Evolutionary conservation across 805 yeast species (phyloP), one percentile per base, ranked within the genome.

Genomic region (Kuraishia hungarica): DNA sequence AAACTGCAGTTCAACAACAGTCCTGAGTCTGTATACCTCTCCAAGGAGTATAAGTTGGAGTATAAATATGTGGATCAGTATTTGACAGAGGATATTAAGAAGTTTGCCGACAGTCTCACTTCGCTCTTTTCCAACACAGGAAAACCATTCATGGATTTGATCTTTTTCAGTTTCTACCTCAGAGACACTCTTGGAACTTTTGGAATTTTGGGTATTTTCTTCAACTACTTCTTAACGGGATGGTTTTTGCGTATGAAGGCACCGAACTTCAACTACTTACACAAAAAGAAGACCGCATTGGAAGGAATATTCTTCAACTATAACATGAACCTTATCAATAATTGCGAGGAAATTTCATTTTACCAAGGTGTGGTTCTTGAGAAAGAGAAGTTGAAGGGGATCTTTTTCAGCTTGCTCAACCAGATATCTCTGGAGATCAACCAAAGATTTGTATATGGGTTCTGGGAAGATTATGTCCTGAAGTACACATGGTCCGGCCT

Each of bases 401-500:
- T 87, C 19, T 91, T 86, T 66, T 67, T 73, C 20, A 75, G 74
- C 47, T 76, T 92, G 60, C 68, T 75, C 61, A 52, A 54, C 11
- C 74, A 71, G 53, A 56, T 66, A 20, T 56, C 59, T 2, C 56
- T 50, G n/a, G 75, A 71, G 54, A 76, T 77, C 65, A 67, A 71
- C 28, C 89, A 85, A 59, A 80, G 87, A 57, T 84, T 88, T 55
- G 71, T 77, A 11, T 92, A 90, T 67, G 85, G 84, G 53, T 75
- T 89, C 58, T 69, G 87, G 57, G 97, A 92, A 72, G 96, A 90
- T 65, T 89, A 90, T 64, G 82, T 91, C 51, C 78, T 92, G 68
- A 92, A 91, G 71, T 90, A 89, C 65, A 83, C 93, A 13, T 92
- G 97, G 97, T 90, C 97, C 2, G 97, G 96, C 0, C 79, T 92